Evolutionary conservation across 768 basidiomycete genomes (phyloP), one percentile per base, ranked within the genome.

Genomic region (Xanthoconium purpureum): DNA sequence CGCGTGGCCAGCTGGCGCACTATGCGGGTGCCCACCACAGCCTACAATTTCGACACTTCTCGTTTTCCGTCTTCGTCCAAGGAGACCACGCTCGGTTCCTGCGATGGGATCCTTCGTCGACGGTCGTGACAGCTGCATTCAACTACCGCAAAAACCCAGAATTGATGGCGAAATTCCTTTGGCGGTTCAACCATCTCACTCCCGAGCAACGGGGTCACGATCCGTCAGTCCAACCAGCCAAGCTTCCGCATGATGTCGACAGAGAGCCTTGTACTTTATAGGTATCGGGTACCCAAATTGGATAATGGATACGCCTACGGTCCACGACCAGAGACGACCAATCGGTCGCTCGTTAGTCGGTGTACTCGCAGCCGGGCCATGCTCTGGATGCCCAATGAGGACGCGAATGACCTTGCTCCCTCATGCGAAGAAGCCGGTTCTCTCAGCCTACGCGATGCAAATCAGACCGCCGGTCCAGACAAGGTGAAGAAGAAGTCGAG

Each of bases 71-170:
- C 13, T 50, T 68, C 28, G 57, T 77, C 17, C 65, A 54, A 48
- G 63, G 62, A 7, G 37, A 58, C 3, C 38, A 33, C 43, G 71
- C 69, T 2, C 60, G 73, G 3, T 64, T 77, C 40, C 55, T 76
- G 24, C 64, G 67, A 42, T 77, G 71, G 70, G 75, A 77, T 55
- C 69, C 69, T 10, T 47, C 63, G 3, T 29, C 18, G 1, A 32
- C 45, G 1, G 29, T 30, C 6, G 18, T 54, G n/a, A 54, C 37
- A 0, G 15, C 29, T 9, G 36, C 10, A 3, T 54, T 54, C 37
- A 38, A 37, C 29, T 54, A 47, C 12, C 24, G n/a, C 6, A 35
- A 5, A 6, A 28, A 44, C 5, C 42, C 51, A 6, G 1, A 1
- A 9, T 10, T 8, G 17, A 36, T 52, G 35, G 43, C 28, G 1